Conservation (phyloP, 2,329 filamentous ascomycete genomes). For the Nemania diffusa region DNA sequence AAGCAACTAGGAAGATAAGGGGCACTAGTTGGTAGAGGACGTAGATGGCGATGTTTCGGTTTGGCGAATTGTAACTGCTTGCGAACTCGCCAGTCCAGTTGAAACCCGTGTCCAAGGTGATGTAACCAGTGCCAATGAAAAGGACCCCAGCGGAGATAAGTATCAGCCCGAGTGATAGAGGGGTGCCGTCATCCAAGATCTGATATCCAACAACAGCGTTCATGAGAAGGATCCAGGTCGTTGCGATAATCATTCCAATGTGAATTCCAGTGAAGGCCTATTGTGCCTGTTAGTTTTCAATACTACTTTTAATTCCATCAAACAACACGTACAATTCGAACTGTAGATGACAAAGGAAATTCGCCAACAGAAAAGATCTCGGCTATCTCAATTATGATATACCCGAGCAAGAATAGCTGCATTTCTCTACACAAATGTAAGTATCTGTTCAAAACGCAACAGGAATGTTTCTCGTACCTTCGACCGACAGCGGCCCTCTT, state of each 20-base stretch:
- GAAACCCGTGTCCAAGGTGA: constrained; percentile 92
- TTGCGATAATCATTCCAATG: constrained; percentile 87
- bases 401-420: constrained; percentile 90
- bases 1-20: constrained; percentile 87
- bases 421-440: constrained; percentile 75
- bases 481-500: constrained; percentile 95
- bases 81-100: constrained; percentile 84
- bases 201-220: constrained; percentile 95
- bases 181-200: constrained; percentile 90
- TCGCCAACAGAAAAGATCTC: constrained; percentile 96
- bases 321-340: constrained; percentile 73
- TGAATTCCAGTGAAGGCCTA: constrained; percentile 91
- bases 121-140: constrained; percentile 93
- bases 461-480: constrained; percentile 66
- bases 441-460: constrained; percentile 29
- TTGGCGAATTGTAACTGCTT: constrained; percentile 65
- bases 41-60: constrained; percentile 87
- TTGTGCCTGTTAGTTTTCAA: constrained; percentile 33
- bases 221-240: constrained; percentile 89
- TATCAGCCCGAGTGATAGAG: constrained; percentile 81
- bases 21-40: constrained; percentile 92
- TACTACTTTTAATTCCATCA: not conserved
- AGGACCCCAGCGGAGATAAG: constrained; percentile 74
- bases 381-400: constrained; percentile 88
- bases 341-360: constrained; percentile 77